phyloP scores from a whole-genome alignment of 1,139 yeast species.

The Geotrichum klebahnii region DNA sequence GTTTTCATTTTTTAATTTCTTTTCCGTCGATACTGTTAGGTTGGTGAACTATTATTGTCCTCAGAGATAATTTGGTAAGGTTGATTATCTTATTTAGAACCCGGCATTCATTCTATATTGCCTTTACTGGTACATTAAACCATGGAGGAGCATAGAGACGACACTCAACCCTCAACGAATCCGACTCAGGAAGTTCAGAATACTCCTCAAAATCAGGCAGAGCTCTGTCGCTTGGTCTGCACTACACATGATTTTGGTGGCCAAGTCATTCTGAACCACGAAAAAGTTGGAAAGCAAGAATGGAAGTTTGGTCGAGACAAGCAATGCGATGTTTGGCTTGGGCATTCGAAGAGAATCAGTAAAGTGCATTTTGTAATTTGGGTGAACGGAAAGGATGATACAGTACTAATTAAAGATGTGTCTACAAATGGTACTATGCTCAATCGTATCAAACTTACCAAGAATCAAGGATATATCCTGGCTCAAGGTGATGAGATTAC shows the following conservation, averaged over 20 bases:
- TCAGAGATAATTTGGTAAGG: not conserved
- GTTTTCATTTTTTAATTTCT: too few relatives aligned
- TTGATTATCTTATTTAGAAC: not conserved
- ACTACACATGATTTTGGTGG: conserved; percentile 18
- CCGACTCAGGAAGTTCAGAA: not conserved
- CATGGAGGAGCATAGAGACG: not conserved
- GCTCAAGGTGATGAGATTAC: conserved; percentile 91
- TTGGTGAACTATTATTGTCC: too few relatives aligned
- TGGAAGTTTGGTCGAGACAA: conserved; percentile 80
- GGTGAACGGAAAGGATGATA: conserved; percentile 22
- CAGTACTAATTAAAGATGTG: conserved; percentile 32
- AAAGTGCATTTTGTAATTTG: conserved; percentile 20
- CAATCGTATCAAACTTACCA: conserved; percentile 67
- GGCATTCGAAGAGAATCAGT: conserved; percentile 57
- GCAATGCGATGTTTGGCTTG: conserved; percentile 59
- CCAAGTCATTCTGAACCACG: conserved; percentile 16
- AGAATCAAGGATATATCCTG: conserved; percentile 72
- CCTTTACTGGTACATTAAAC: not conserved
- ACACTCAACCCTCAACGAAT: conserved; percentile 6
- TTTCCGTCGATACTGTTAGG: too few relatives aligned
- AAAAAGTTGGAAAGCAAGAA: conserved; percentile 66
- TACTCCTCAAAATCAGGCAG: conserved; percentile 3
- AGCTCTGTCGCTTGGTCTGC: conserved; percentile 16
- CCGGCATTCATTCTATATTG: not conserved
- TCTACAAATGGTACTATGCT: conserved; percentile 86